Conservation (phyloP, 2,329 filamentous ascomycete genomes). For the Paradendryphiella salina region DNA sequence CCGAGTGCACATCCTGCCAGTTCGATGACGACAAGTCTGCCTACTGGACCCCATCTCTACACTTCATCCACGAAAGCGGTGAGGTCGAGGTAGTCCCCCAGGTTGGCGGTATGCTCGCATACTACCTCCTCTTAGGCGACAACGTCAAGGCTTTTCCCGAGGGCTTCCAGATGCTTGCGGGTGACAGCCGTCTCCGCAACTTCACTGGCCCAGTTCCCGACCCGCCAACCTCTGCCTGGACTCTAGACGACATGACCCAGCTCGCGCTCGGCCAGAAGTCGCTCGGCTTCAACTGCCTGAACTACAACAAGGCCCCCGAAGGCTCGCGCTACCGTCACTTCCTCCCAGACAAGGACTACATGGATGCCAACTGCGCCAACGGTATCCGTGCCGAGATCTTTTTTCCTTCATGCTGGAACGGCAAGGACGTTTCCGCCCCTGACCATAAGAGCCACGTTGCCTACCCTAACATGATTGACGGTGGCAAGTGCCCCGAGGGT, state of each 20-base stretch:
- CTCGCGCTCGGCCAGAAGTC: slow-evolving; percentile 74
- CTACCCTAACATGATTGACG: slow-evolving; percentile 60
- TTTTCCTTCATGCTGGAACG: slow-evolving; percentile 78
- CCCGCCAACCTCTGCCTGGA: slow-evolving; percentile 72
- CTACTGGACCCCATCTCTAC: slow-evolving; percentile 64
- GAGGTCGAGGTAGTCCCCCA: slow-evolving; percentile 67
- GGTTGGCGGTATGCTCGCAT: slow-evolving; percentile 57
- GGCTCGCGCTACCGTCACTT: slow-evolving; percentile 78
- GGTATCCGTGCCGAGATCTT: slow-evolving; percentile 74
- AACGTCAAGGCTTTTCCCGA: slow-evolving; percentile 71
- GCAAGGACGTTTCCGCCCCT: slow-evolving; percentile 58
- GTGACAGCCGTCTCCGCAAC: slow-evolving; percentile 62
- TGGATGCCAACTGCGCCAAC: slow-evolving; percentile 80
- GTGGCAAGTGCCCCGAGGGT: slow-evolving; percentile 58
- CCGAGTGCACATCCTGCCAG: slow-evolving; percentile 71
- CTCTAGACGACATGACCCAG: slow-evolving; percentile 66
- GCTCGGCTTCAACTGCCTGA: slow-evolving; percentile 91
- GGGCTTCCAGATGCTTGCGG: slow-evolving; percentile 72
- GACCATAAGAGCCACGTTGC: slow-evolving; percentile 68
- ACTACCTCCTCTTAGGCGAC: slow-evolving; percentile 79
- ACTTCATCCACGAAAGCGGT: slow-evolving; percentile 66
- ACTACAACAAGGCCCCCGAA: slow-evolving; percentile 71
- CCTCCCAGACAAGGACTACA: slow-evolving; percentile 75
- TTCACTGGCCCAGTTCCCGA: slow-evolving; percentile 63
- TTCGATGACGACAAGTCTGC: slow-evolving; percentile 49